Base-by-base conservation (phyloP, 2,329 filamentous ascomycete species). In the Diaporthe sp. region DNA sequence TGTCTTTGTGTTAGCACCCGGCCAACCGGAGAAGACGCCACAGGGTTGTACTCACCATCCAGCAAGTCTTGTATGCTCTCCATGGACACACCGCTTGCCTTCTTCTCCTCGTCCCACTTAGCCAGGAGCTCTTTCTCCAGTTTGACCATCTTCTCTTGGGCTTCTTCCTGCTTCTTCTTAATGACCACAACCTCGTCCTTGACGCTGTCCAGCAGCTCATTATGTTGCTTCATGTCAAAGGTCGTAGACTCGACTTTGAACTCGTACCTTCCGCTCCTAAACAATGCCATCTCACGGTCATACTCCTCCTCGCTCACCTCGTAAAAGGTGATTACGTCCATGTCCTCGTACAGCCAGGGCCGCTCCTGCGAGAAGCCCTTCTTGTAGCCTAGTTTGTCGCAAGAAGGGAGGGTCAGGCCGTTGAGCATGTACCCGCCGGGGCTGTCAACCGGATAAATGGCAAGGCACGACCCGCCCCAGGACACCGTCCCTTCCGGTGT, bases 171-270 rank as follows among this genome's bases (percentile, higher is more conserved):
- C 74, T 82, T 83, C 44, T 80, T 79, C 28, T 87, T 82, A 22
- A 90, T 87, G 13, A 80, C 78, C 37, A 78, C 80, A 1, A 89
- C 88, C 78, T 91, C 89, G 1, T 85, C 84, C 34, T 78, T 81
- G 1, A 87, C 89, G 2, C 84, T 82, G 3, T 78, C 77, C 13
- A 91, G 83, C 65, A 91, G 77, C 70, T 81, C 78, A 74, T 91
- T 90, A 79, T 91, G 89, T 75, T 86, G 86, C 8, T 81, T 85
- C 88, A 91, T 90, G 75, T 91, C 89, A 75, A 91, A 91, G 31
- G 85, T 82, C 0, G 85, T 82, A 1, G 87, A 81, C 71, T 89
- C 85, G 79, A 84, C 88, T 73, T 89, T 81, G 79, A 88, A 91
- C 65, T 87, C 81, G 75, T 90, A 91, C 59, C 84, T 81, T 0